Base-by-base conservation (phyloP, 192 early-diverging fungal genomes). In the Umbelopsis isabellina region DNA sequence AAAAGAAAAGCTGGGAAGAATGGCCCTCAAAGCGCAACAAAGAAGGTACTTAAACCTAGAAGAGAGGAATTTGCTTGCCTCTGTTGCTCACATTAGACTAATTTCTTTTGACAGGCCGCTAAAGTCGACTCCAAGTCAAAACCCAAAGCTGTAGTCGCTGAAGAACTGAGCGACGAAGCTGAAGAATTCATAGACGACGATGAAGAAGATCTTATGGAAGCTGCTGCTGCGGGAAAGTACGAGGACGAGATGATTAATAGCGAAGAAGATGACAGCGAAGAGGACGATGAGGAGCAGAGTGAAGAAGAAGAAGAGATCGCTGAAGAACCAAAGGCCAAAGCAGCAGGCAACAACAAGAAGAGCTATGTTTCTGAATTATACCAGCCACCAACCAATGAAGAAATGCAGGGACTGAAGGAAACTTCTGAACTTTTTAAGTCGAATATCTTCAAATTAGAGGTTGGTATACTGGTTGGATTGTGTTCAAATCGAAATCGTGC, bases 401-500 rank as follows among this genome's bases (percentile, higher is more conserved):
- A 98, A 78, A 87, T 98, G 35, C 89, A 92, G 75, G 87, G 87
- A 53, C 76, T 96, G 70, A 90, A 90, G 79, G 93, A 96, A 66
- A 90, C 92, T 0, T 84, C 88, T 5, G 86, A 93, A 67, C 78
- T 97, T 50, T 94, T 90, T 83, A 94, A 96, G 70, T 90, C 91
- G 50, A 97, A 96, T 78, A 84, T 98, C 66, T 95, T 97, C 84
- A 91, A 91, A 78, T 82, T 98, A 47, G 93, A 97, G 83, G 84
- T 90, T 66, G 49, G 51, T 72, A 33, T 13, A 13, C 46, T 23
- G 3, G 72, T 78, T 67, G 70, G 75, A 67, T 71, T 84, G 37
- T 30, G 78, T 35, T 41, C 69, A 58, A 70, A 11, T 65, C n/a
- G 18, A 51, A 80, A 12, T 33, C 53, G 47, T 41, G 73, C 79